These are phyloP conservation scores for Pyrenophora graminea DNA, from an alignment of 2,329 filamentous ascomycete genomes.

Conservation along the genomic window DNA sequence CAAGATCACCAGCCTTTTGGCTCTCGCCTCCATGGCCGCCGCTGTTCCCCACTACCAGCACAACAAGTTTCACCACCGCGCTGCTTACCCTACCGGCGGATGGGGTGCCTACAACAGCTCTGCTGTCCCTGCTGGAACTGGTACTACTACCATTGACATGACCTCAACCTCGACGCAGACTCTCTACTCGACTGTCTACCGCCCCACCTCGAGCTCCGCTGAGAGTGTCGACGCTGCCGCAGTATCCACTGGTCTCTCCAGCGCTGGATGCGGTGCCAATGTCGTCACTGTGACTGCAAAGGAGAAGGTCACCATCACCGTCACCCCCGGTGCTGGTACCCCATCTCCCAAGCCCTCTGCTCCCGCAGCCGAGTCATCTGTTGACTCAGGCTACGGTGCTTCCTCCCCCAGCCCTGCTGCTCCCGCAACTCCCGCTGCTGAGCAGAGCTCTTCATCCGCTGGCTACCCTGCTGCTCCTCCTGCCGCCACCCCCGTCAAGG, in stretches of 20 bases:
- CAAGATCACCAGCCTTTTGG: constrained; percentile 49
- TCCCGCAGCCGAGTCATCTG: constrained; percentile 11
- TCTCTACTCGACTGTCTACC: constrained; percentile 29
- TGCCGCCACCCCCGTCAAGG: not conserved
- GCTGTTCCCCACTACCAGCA: constrained; percentile 44
- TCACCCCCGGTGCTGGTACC: constrained; percentile 35
- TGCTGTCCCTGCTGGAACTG: constrained; percentile 29
- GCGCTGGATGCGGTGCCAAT: constrained; percentile 8
- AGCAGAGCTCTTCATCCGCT: constrained; percentile 7
- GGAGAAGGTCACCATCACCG: constrained; percentile 49
- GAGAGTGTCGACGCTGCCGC: constrained; percentile 25
- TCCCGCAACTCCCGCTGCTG: constrained; percentile 16
- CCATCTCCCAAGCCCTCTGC: constrained; percentile 21
- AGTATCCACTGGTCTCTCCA: constrained; percentile 29
- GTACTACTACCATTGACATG: constrained; percentile 30
- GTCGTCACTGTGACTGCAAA: constrained; percentile 48
- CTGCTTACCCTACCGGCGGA: constrained; percentile 39
- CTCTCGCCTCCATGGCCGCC: constrained; percentile 47
- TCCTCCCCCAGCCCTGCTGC: constrained; percentile 17
- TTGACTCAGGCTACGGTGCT: constrained; percentile 12
- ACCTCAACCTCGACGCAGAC: constrained; percentile 36
- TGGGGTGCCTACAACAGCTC: constrained; percentile 37
- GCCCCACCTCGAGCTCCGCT: constrained; percentile 26
- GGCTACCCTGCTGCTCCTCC: constrained; percentile 13
- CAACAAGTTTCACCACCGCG: constrained; percentile 36